Base-by-base conservation (phyloP, 2,329 filamentous ascomycete species). In the Penicillium sp. region DNA sequence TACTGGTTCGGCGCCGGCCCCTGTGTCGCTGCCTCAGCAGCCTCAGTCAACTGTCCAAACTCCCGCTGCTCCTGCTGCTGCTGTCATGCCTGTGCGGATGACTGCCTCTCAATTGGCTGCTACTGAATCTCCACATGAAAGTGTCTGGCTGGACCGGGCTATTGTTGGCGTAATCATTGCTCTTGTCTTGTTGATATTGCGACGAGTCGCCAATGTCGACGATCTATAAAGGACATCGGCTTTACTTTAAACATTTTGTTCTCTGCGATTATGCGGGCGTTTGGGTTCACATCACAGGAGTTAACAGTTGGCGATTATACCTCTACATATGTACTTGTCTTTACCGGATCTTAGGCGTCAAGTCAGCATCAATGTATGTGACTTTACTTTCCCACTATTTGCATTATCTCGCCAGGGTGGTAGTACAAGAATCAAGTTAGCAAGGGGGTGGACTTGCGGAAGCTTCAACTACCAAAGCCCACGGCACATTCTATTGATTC, bases 61-160 rank as follows among this genome's bases (percentile, higher is more conserved):
- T 2, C 39, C 47, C 19, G 30, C 32, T 49, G 14, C n/a, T 29
- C 8, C 27, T 2, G 29, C 47, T 29, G 30, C 32, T 49, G 14
- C n/a, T 29, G n/a, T 13, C 23, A 32, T 48, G 8, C 34, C 46
- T 34, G 16, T 32, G 11, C 51, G 18, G 10, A 39, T 46, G 14
- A 34, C 29, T 14, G 16, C 60, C 35, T 9, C 53, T 29, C 36
- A 53, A 11, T 11, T 23, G 9, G 26, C 50, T 29, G 29, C 39
- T 11, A 42, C 45, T n/a, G 42, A 50, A 18, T 40, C 56, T n/a
- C 10, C 49, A 14, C 45, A 59, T 2, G 81, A 89, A 14, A 83
- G 86, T 1, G 75, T 85, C 11, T 96, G 90, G 88, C 79, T 96
- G 16, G 92, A 96, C 71, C 84, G 89, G 59, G 82, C 87, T 35